A percentile compares a stretch with the other conserved stretches of the same genome.
These are phyloP conservation scores for Tuber umbilicatum DNA, from an alignment of 495 filamentous ascomycete species.

Conservation along the genomic window DNA sequence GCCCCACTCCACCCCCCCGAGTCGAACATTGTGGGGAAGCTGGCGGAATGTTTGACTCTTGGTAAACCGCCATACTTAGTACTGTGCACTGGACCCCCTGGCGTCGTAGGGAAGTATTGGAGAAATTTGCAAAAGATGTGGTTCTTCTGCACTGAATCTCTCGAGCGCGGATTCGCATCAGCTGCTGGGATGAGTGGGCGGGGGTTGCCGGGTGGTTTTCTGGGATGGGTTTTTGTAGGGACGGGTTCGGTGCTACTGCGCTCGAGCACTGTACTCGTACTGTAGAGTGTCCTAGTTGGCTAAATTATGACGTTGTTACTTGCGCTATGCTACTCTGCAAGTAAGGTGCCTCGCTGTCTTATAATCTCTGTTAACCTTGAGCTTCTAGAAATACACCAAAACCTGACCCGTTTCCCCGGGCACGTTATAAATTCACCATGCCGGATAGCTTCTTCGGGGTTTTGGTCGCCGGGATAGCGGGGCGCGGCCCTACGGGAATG, in stretches of 20 bases:
- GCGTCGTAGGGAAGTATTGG: too few relatives aligned
- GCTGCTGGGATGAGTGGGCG: background rate
- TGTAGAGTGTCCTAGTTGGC: background rate
- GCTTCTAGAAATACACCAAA: background rate
- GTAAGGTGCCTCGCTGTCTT: background rate
- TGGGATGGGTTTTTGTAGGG: background rate
- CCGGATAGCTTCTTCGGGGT: background rate
- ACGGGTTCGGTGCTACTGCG: too few relatives aligned
- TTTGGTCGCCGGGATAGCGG: background rate
- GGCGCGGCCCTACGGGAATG: too few relatives aligned
- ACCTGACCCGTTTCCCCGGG: background rate
- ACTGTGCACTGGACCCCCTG: too few relatives aligned
- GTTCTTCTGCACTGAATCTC: too few relatives aligned
- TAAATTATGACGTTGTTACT: background rate
- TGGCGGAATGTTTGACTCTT: background rate
- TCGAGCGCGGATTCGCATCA: too few relatives aligned
- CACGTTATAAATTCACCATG: too few relatives aligned
- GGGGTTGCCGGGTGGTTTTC: background rate
- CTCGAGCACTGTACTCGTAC: too few relatives aligned
- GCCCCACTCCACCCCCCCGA: too few relatives aligned
- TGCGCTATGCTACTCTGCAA: background rate
- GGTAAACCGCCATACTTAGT: background rate
- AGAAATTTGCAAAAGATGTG: too few relatives aligned
- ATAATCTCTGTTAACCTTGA: background rate
- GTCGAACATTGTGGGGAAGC: too few relatives aligned